Percentiles rank a stretch among this genome's conserved stretches.
Evolutionary conservation across 768 basidiomycete species (phyloP).

Genomic region (Amyloporia xantha): DNA sequence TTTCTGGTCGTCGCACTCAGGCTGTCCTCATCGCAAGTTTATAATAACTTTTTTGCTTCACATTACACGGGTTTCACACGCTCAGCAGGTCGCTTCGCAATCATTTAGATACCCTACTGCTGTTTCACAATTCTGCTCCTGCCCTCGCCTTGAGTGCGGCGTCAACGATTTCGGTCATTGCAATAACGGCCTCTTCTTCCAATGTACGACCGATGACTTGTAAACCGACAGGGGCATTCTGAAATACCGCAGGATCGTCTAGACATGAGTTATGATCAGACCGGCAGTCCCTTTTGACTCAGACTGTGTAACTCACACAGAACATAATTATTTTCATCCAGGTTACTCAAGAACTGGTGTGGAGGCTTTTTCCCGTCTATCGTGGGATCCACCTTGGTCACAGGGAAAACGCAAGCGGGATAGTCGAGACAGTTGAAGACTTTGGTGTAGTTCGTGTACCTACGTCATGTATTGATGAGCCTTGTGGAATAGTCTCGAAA

Average conservation of each 20-base stretch:
- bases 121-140: too few relatives aligned
- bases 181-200: constrained; percentile 33
- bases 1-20: too few relatives aligned
- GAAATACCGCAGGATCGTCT: constrained; percentile 37
- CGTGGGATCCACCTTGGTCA: constrained; percentile 37
- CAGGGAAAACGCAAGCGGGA: constrained; percentile 36
- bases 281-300: background rate
- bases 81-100: too few relatives aligned
- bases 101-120: too few relatives aligned
- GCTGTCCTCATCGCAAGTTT: too few relatives aligned
- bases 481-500: background rate
- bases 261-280: background rate
- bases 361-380: constrained; percentile 29
- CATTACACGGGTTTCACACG: too few relatives aligned
- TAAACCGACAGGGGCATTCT: constrained; percentile 27
- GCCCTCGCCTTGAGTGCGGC: constrained; percentile 12
- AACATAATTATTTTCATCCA: constrained; percentile 34
- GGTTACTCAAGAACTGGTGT: constrained; percentile 32
- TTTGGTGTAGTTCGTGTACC: constrained; percentile 30
- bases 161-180: constrained; percentile 25
- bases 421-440: constrained; percentile 42
- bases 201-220: constrained; percentile 30
- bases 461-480: background rate
- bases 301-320: constrained; percentile 29
- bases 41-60: too few relatives aligned